A percentile compares a stretch with the other conserved stretches of the same genome.
These are phyloP conservation scores for Endothia cerciana DNA, from an alignment of 2,329 filamentous ascomycete species.

Conservation along the genomic window DNA sequence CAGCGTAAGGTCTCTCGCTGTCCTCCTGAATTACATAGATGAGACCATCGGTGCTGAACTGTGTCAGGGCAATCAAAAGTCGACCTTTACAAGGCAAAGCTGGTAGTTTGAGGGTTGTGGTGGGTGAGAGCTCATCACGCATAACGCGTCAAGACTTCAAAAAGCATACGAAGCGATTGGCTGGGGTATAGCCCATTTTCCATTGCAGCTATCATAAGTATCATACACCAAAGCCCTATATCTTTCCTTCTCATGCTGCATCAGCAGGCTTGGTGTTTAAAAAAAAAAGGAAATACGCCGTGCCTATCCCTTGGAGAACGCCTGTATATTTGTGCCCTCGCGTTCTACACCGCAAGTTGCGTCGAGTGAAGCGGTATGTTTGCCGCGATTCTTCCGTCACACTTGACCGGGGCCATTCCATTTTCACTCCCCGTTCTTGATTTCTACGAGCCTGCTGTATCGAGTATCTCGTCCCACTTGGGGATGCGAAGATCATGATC, in stretches of 20 bases:
- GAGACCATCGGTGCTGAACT: no score
- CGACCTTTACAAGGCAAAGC: no score
- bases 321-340: neutral
- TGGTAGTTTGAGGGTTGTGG: neutral
- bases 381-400: neutral
- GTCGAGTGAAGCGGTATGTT: neutral
- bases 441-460: neutral
- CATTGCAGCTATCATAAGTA: conserved; percentile 8
- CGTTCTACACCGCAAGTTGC: neutral
- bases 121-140: neutral
- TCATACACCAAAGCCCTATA: conserved; percentile 8
- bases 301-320: conserved; percentile 1
- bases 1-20: no score
- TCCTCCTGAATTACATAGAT: no score
- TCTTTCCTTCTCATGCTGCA: conserved; percentile 13
- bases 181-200: neutral
- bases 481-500: neutral
- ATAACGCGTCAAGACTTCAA: neutral
- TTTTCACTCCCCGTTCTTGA: neutral
- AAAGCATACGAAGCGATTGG: neutral
- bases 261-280: neutral
- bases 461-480: neutral
- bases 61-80: no score
- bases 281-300: neutral
- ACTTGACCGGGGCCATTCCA: neutral